Base-by-base conservation (phyloP, 805 yeast species). In the Ogataea pilisensis region DNA sequence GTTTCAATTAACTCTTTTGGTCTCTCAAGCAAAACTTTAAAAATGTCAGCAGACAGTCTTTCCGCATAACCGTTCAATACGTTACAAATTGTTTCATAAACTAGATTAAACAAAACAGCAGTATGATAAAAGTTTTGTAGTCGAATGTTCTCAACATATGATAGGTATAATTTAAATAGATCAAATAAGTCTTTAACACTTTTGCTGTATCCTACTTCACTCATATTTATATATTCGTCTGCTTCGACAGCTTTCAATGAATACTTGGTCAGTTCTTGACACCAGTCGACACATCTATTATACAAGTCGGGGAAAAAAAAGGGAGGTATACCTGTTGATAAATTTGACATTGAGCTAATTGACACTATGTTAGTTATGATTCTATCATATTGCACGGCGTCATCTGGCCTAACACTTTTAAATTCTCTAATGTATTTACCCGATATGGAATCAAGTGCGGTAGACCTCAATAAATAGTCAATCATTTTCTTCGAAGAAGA, bases 131-230 rank as follows among this genome's bases (percentile, higher is more conserved):
- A 22, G 16, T 44, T 34, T 11, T 31, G 25, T 49, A 48, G 44
- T 14, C 27, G 25, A 9, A 48, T 17, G 3, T 29, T 29, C 12
- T 46, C 42, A 17, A 42, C 38, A 11, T 40, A 41, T 6, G 27
- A 21, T 21, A 46, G 19, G 12, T 39, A 35, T 20, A 29, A 38
- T 26, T 49, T 50, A 37, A 46, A 44, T n/a, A 46, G 31, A 11
- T 37, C 42, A 37, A 46, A 49, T 9, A 46, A 16, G 9, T 40
- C 35, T 3, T 28, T 31, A 11, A 51, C 51, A 35, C 55, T 42
- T 12, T 24, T 20, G 28, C 50, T 44, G 34, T 42, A 49, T 4
- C 48, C 48, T 18, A 37, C 46, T 29, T 39, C 32, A 12, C 39
- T 38, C 35, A 45, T n/a, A 19, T 46, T 40, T 19, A 38, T 27